A percentile compares a stretch with the other conserved stretches of the same genome.
Evolutionary conservation across 805 yeast species (phyloP).

Genomic region (Saccharomycopsis microspora): DNA sequence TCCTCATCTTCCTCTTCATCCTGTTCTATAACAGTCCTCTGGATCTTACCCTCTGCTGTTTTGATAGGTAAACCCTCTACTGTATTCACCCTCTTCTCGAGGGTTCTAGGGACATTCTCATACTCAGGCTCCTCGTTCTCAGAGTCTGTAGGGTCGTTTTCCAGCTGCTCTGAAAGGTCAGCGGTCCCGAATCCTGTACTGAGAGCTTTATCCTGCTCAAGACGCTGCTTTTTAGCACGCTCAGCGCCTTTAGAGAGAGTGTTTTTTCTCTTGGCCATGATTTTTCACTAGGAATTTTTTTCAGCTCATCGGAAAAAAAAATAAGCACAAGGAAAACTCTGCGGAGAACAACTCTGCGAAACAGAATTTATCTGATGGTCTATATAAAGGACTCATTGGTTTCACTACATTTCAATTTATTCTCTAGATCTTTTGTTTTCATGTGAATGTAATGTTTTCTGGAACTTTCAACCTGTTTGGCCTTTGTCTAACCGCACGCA

Average conservation of each 20-base stretch:
- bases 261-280: slow-evolving; percentile 14
- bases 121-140: slow-evolving; percentile 74
- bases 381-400: background rate
- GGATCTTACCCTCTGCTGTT: slow-evolving; percentile 57
- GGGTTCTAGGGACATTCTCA: slow-evolving; percentile 58
- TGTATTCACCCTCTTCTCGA: slow-evolving; percentile 27
- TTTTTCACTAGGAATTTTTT: background rate
- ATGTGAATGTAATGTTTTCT: background rate
- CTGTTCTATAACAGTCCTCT: slow-evolving; percentile 42
- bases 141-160: slow-evolving; percentile 14
- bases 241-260: slow-evolving; percentile 6
- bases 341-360: background rate
- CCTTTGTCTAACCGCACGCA: background rate
- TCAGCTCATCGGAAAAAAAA: background rate
- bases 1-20: slow-evolving; percentile 17
- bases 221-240: slow-evolving; percentile 14
- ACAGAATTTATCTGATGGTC: background rate
- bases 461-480: background rate
- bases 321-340: background rate
- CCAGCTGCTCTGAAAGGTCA: background rate
- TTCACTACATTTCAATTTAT: background rate
- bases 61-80: slow-evolving; percentile 77
- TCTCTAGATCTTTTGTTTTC: background rate
- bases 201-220: slow-evolving; percentile 9
- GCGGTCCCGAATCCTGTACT: slow-evolving; percentile 6